Conservation (phyloP, 441 rosid genomes). For the Kokia cookei region DNA sequence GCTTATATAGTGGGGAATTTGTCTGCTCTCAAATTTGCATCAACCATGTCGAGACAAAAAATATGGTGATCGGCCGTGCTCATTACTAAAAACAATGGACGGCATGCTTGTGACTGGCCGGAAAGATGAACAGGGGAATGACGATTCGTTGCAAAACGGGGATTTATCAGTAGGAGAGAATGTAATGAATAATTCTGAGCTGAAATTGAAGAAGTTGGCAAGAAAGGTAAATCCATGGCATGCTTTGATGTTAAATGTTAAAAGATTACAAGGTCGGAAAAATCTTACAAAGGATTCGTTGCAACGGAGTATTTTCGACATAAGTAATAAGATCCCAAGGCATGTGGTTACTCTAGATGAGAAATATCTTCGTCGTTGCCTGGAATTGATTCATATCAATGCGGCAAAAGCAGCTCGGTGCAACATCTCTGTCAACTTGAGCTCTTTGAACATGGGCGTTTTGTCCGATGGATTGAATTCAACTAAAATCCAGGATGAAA, state of each 20-base stretch:
- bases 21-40: neutral
- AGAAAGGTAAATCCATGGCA: constrained; percentile 35
- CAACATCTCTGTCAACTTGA: constrained; percentile 37
- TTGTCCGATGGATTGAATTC: constrained; percentile 28
- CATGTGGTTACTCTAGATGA: constrained; percentile 66
- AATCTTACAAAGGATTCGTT: constrained; percentile 37
- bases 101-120: constrained; percentile 16
- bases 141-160: constrained; percentile 23
- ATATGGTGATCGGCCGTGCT: constrained; percentile 11
- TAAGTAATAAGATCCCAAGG: constrained; percentile 59
- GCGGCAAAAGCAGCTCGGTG: constrained; percentile 47
- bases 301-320: constrained; percentile 30
- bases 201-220: constrained; percentile 25
- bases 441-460: constrained; percentile 25
- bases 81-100: constrained; percentile 37
- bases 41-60: constrained; percentile 9
- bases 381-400: constrained; percentile 46
- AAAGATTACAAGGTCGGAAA: constrained; percentile 36
- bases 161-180: constrained; percentile 15
- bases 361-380: constrained; percentile 65
- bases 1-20: neutral
- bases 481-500: constrained; percentile 24
- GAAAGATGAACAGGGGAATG: constrained; percentile 30
- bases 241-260: constrained; percentile 26
- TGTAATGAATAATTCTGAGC: constrained; percentile 16